Evolutionary conservation across 148 eudicot species (phyloP), one percentile per base, ranked within the genome.

Genomic region (Cornus florida): DNA sequence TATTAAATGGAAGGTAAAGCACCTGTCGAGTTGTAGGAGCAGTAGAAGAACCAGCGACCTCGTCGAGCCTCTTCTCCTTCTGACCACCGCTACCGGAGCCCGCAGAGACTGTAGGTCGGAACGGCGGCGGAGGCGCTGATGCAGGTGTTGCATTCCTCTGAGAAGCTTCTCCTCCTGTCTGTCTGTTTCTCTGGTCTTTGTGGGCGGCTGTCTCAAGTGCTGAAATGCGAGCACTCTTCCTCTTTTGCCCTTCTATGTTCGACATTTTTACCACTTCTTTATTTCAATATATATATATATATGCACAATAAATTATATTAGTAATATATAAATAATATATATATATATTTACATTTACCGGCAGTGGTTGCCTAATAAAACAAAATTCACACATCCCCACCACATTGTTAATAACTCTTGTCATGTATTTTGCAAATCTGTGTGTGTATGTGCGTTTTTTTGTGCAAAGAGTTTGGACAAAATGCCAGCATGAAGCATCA

Each of bases 31-130:
- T 33, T 32, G 72, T 50, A 33, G 82, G 77, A 48, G 35, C 75
- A n/a, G 13, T 20, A 41, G 69, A 24, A 62, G 67, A 3, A 72
- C 22, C 19, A 7, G 10, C 77, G 43, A 79, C 72, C n/a, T 79
- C 72, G 5, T 73, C 77, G 33, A 79, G 77, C 50, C 77, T 79
- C 48, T 78, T 78, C 82, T 64, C 46, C 48, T 79, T 79, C 35
- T 72, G 43, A 65, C 64, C 79, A 3, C 60, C 39, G 71, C 78
- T 65, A 38, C 35, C 32, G 2, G 70, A 41, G 39, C 6, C 70
- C 70, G 22, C 46, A 50, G 19, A 20, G 10, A 32, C 69, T 31
- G 50, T 56, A 12, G 33, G 32, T 2, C 53, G 77, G 10, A 43
- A 50, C 19, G 32, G 70, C 6, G n/a, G 11, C 2, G 69, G 69